Conservation (phyloP, 495 filamentous ascomycete genomes). For the Beverwykella pulmonaria region DNA sequence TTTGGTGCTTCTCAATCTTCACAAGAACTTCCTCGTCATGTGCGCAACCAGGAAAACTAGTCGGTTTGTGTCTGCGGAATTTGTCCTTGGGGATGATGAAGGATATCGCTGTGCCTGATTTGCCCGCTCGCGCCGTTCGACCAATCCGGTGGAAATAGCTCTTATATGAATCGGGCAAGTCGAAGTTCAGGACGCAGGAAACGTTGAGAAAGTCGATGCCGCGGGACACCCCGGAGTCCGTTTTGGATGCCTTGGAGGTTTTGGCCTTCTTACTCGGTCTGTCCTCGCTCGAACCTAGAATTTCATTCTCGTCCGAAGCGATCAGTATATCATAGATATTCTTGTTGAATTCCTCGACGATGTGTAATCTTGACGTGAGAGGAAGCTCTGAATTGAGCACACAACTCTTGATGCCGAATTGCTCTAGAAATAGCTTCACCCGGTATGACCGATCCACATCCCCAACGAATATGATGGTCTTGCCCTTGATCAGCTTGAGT, state of each 20-base stretch:
- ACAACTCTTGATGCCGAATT: slow-evolving; percentile 92
- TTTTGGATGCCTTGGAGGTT: slow-evolving; percentile 64
- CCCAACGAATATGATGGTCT: slow-evolving; percentile 89
- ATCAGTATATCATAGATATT: slow-evolving; percentile 96
- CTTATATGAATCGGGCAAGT: slow-evolving; percentile 83
- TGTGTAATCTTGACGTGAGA: slow-evolving; percentile 87
- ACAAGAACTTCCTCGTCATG: slow-evolving; percentile 76
- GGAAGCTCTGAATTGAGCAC: slow-evolving; percentile 94
- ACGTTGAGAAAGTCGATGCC: slow-evolving; percentile 97
- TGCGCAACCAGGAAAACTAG: slow-evolving; percentile 66
- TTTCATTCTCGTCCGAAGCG: slow-evolving; percentile 89
- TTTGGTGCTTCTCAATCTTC: slow-evolving; percentile 54
- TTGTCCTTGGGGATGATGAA: slow-evolving; percentile 82
- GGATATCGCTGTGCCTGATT: slow-evolving; percentile 90
- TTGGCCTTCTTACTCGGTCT: slow-evolving; percentile 64
- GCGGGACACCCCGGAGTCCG: slow-evolving; percentile 89
- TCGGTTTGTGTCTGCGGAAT: slow-evolving; percentile 88
- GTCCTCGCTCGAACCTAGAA: slow-evolving; percentile 57
- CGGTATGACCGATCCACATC: slow-evolving; percentile 94
- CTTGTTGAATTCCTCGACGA: slow-evolving; percentile 97
- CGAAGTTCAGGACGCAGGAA: slow-evolving; percentile 89
- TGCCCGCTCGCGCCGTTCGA: slow-evolving; percentile 86
- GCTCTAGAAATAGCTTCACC: slow-evolving; percentile 92
- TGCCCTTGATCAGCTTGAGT: slow-evolving; percentile 90
- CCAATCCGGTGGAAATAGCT: slow-evolving; percentile 96